Evolutionary conservation across 371 early-diverging fungal genomes (phyloP), one percentile per base, ranked within the genome.

Genomic region (Lichtheimia hyalospora): DNA sequence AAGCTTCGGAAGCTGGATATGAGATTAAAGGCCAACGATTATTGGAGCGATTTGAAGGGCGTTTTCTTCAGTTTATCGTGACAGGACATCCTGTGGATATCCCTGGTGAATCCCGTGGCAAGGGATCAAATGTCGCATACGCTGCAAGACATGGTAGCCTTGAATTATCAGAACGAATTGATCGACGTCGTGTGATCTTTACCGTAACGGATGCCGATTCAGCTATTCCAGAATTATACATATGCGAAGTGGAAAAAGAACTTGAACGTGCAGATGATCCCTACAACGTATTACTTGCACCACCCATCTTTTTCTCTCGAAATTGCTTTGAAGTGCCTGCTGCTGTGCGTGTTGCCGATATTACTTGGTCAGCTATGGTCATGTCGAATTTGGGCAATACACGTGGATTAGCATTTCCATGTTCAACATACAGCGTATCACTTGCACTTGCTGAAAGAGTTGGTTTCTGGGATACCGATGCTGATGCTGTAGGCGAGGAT

Each of bases 401-500:
- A n/a, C 76, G 82, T n/a, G 85, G 86, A 6, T 53, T 91, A 39
- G 77, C 83, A 42, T 81, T 90, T 49, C 92, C 92, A 27, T 91
- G 92, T 64, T 89, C 89, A 3, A 88, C 85, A 4, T 92, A 92
- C 75, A 83, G 86, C 54, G 62, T 92, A 48, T 79, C 85, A 18
- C 84, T 91, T 80, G 80, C 83, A 43, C 79, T 92, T 49, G 88
- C 87, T 7, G 75, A 84, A 24, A 63, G 85, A 41, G 89, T 92
- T 18, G 84, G 84, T 39, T 91, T 84, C 56, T 92, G 92, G 92
- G 92, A 92, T 66, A 82, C 85, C 4, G 86, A 86, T 60, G 84
- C 89, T 7, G 90, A 91, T 73, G 86, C 90, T 18, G 85, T 91
- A 40, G 92, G 91, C 44, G 92, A 92, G 64, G 92, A 92, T 68